Base-by-base conservation (phyloP, 2,329 filamentous ascomycete genomes). In the Penicillium brevicompactum region DNA sequence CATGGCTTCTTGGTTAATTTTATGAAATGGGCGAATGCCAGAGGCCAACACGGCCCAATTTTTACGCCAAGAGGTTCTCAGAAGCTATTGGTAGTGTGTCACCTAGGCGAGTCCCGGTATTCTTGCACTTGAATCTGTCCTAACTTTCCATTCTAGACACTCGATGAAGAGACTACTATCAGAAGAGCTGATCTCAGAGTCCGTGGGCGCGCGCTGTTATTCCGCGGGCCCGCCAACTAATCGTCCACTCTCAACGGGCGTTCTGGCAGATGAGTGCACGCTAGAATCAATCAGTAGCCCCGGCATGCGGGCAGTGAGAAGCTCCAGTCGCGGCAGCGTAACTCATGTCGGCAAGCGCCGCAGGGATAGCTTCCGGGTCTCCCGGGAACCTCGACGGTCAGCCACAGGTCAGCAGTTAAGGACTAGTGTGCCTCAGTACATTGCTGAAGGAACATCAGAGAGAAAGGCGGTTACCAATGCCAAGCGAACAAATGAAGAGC, bases 181-280 rank as follows among this genome's bases (percentile, higher is more conserved):
- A 32, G 30, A 54, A 14, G 52, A 51, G 4, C 1, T 30, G 4
- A 42, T 31, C 11, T 49, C 50, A 22, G 46, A 46, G 30, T 53
- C 40, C 2, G 45, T 51, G 51, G 18, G 31, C 34, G 11, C 40
- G 16, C 24, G 31, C 14, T 24, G 32, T n/a, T 54, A 32, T 16
- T 45, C 51, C 3, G 38, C 18, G 9, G 14, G 11, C 11, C 10
- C 22, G 9, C 13, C 22, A 50, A 32, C 24, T 41, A 27, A 31
- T 22, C 50, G 50, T 7, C 50, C 50, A 16, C 31, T 49, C 8
- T 49, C 51, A 1, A 53, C 38, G 13, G 38, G 51, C 22, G 45
- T 53, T 14, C 22, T 27, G 18, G 27, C 37, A 37, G 51, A 54
- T 8, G 41, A 50, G 42, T 32, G 42, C 47, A 41, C 41, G 9